phyloP scores from a whole-genome alignment of 2,329 filamentous ascomycete genomes.

The Sclerotinia subarctica region DNA sequence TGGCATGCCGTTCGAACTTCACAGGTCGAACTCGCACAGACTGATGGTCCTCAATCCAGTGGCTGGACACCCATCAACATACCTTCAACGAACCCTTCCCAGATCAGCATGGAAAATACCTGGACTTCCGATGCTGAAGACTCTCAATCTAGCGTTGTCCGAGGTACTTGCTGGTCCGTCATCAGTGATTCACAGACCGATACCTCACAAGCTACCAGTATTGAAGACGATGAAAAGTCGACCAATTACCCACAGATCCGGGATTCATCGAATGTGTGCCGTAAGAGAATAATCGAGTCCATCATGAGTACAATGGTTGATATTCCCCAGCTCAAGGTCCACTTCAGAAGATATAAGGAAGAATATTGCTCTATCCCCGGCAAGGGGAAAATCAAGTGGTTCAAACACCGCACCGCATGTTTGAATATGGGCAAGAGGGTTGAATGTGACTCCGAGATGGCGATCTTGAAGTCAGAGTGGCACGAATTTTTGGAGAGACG shows the following conservation, averaged over 20 bases:
- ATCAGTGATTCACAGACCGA: neutral
- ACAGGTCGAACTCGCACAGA: neutral
- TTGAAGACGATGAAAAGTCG: neutral
- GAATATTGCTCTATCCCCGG: neutral
- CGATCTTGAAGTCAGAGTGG: neutral
- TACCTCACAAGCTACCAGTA: slow-evolving; percentile 2
- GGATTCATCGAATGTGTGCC: neutral
- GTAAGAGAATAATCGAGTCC: neutral
- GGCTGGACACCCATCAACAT: neutral
- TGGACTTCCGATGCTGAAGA: neutral
- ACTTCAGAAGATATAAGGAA: slow-evolving; percentile 1
- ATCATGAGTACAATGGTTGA: neutral
- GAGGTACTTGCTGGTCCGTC: neutral
- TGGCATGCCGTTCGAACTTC: neutral
- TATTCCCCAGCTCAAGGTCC: neutral
- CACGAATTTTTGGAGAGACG: slow-evolving; percentile 2
- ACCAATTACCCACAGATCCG: neutral
- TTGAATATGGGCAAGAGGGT: neutral
- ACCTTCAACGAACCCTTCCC: neutral
- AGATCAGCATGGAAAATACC: neutral
- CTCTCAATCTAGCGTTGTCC: neutral
- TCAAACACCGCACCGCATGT: neutral
- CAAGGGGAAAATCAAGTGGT: neutral
- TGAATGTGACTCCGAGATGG: neutral
- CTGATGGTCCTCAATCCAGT: neutral